Percentiles rank a stretch among this genome's conserved stretches.
phyloP scores from a whole-genome alignment of 441 rosid species.

The Viola pubescens region DNA sequence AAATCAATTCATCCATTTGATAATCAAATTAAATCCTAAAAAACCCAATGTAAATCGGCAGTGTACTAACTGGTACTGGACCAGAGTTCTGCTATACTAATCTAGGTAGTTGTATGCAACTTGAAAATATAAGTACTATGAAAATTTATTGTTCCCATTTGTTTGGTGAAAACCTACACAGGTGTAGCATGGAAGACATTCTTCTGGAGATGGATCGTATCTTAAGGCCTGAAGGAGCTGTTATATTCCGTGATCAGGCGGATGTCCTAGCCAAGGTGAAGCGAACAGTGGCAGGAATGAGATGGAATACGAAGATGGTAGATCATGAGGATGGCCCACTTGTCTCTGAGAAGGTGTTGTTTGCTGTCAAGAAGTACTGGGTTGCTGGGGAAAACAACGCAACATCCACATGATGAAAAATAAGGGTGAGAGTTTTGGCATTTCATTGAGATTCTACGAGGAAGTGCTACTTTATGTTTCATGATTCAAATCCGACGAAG shows the following conservation, averaged over 20 bases:
- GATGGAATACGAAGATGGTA: slow-evolving; percentile 79
- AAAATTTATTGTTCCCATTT: neutral
- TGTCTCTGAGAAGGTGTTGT: slow-evolving; percentile 60
- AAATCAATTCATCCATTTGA: no score
- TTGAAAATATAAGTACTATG: slow-evolving; percentile 25
- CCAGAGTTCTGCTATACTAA: neutral
- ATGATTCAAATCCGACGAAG: slow-evolving; percentile 5
- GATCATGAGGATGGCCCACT: slow-evolving; percentile 98
- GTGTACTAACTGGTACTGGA: no score
- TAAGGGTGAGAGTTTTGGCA: neutral
- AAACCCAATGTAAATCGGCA: no score
- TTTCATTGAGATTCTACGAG: neutral
- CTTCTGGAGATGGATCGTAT: slow-evolving; percentile 86
- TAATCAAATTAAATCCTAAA: no score
- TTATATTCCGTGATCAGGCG: slow-evolving; percentile 69
- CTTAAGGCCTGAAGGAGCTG: slow-evolving; percentile 78
- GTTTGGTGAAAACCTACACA: slow-evolving; percentile 20
- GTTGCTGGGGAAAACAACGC: slow-evolving; percentile 46
- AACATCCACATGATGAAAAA: slow-evolving; percentile 32
- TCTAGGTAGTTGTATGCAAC: neutral
- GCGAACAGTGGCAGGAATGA: slow-evolving; percentile 62
- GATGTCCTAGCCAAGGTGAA: slow-evolving; percentile 64
- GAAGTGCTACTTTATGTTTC: neutral
- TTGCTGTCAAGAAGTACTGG: slow-evolving; percentile 81
- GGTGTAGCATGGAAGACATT: slow-evolving; percentile 74